Percentiles rank a stretch among this genome's conserved stretches.
These are phyloP conservation scores for Jatropha podagrica DNA, from an alignment of 441 rosid species.

Conservation along the genomic window DNA sequence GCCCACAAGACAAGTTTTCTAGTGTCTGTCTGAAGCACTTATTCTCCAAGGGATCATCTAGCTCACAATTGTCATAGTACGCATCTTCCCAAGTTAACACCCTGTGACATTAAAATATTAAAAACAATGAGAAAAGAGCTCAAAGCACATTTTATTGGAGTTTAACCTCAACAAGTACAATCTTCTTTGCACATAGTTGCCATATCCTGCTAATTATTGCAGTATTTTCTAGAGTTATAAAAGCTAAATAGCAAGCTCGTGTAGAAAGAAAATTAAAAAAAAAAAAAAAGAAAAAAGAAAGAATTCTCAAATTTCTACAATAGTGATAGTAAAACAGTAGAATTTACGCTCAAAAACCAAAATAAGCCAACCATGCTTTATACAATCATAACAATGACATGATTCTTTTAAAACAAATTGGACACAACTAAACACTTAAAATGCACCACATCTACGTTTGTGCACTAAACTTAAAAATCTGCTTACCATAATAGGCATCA, in stretches of 20 bases:
- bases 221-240: neutral
- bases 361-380: neutral
- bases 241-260: neutral
- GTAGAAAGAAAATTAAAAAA: neutral
- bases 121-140: neutral
- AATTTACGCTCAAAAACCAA: neutral
- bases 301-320: neutral
- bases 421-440: slow-evolving; percentile 8
- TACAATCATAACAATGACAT: neutral
- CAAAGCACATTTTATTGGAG: neutral
- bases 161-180: neutral
- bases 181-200: neutral
- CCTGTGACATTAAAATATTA: slow-evolving; percentile 44
- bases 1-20: slow-evolving; percentile 40
- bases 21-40: slow-evolving; percentile 36
- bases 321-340: neutral
- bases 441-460: neutral
- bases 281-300: no score
- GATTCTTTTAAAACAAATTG: neutral
- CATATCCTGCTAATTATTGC: neutral
- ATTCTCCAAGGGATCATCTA: slow-evolving; percentile 35
- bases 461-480: neutral
- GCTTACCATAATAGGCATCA: neutral
- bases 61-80: slow-evolving; percentile 55
- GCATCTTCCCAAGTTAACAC: slow-evolving; percentile 89